Base-by-base conservation (phyloP, 2,329 filamentous ascomycete genomes). In the Claviceps sp. region DNA sequence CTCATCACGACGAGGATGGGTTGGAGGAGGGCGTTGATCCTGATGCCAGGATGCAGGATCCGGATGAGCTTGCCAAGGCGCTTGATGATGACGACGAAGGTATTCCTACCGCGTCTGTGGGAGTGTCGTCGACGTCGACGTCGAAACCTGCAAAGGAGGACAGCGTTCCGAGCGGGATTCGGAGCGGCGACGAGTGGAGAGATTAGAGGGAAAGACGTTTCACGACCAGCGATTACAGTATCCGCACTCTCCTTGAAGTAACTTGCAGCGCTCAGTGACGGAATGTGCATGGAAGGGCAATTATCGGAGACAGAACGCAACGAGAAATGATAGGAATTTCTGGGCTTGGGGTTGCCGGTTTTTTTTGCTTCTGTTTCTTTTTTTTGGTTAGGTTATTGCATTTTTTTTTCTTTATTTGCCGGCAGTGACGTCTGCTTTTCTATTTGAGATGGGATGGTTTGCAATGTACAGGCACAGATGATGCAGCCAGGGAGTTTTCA, bases 11-110 rank as follows among this genome's bases (percentile, higher is more conserved):
- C 18, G 71, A 74, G 50, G 68, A 72, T 47, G 68, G 72, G 50
- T 63, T 76, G 26, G 68, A 69, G 22, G 71, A 67, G 2, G 65
- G 45, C 11, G 68, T 77, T 5, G 80, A 83, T 58, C 76, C 79
- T 0, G 80, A 84, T 60, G 81, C 81, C 40, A 81, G 74, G 69
- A 83, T 84, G 79, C 72, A 74, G 57, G 81, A 84, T 55, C 81
- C 81, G 0, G 81, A 84, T 61, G 81, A 84, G 64, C 69, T 84
- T 52, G 80, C 80, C 2, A 72, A 70, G 53, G 79, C 74, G 9
- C 66, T 84, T 43, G 77, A 78, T 16, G 48, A 43, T 2, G 45
- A 82, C 7, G 47, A 48, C 16, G 41, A 72, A 55, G 61, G 65
- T 54, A 54, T 57, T 63, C 16, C 63, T 5, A 24, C 2, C 20